Base-by-base conservation (phyloP, 2,329 filamentous ascomycete genomes). In the Trichophyton benhamiae region DNA sequence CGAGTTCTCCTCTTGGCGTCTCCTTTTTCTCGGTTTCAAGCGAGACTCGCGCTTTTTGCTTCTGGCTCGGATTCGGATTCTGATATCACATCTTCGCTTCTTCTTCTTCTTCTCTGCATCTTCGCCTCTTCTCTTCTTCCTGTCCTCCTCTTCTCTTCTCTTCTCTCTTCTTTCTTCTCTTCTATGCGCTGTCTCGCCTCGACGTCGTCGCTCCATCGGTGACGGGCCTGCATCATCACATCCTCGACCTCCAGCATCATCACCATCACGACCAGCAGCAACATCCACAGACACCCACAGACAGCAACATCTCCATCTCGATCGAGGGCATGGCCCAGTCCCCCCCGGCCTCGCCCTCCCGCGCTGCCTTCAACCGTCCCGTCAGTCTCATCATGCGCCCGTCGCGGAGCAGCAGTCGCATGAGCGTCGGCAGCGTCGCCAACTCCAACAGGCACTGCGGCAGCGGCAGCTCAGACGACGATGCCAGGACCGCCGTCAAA, bases 401-500 rank as follows among this genome's bases (percentile, higher is more conserved):
- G 53, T 81, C 87, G 49, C 82, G 89, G 72, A 94, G 89, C 72
- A 88, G 81, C 67, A 95, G 90, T 76, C 88, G 91, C 68, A 80
- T 95, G 81, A 95, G 90, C 77, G 87, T 87, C 78, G 74, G 76
- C 66, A 86, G 82, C 69, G 15, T 6, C 49, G 30, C 15, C 41
- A 44, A 44, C 15, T 11, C 6, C 42, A 92, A 88, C 74, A 78
- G 81, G 59, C 86, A 85, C 59, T 85, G 83, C 69, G 85, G 87
- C 65, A 95, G 89, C 76, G 84, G 89, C 71, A 87, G 87, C 25
- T 95, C 91, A 0, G 91, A 96, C 69, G 91, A 96, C 68, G 91
- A 96, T 73, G 82, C 82, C 65, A 91, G 88, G 73, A 96, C 91
- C 5, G 89, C 91, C 27, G 91, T 96, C 76, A 94, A 89, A 92